These are phyloP conservation scores for Leccinum glutinopallens DNA, from an alignment of 1,284 basidiomycete species.

Conservation along the genomic window DNA sequence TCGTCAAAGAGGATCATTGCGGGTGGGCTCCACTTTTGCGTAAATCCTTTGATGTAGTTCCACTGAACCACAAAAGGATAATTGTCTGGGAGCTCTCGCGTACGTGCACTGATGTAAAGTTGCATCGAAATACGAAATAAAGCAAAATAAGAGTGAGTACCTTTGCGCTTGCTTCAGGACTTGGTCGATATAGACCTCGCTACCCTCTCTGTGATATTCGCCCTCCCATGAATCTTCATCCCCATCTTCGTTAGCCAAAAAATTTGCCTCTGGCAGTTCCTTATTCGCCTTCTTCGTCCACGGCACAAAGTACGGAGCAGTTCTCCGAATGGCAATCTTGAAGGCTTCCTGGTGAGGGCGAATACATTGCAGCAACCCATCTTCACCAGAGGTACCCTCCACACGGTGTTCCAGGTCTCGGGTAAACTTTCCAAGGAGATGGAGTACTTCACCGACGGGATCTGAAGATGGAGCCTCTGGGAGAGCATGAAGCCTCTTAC, in stretches of 20 bases:
- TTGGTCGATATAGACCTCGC: slow-evolving; percentile 56
- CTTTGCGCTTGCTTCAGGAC: slow-evolving; percentile 49
- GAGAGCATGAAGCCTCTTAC: slow-evolving; percentile 42
- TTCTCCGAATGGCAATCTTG: slow-evolving; percentile 46
- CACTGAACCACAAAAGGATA: slow-evolving; percentile 64
- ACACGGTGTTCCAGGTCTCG: slow-evolving; percentile 47
- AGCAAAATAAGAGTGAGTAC: slow-evolving; percentile 35
- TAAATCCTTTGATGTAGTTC: slow-evolving; percentile 48
- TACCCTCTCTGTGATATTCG: slow-evolving; percentile 11
- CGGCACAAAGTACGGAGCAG: slow-evolving; percentile 53
- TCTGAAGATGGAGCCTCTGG: slow-evolving; percentile 59
- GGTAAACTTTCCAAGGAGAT: slow-evolving; percentile 48
- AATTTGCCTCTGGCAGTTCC: slow-evolving; percentile 32
- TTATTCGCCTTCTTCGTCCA: slow-evolving; percentile 21
- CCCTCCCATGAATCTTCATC: slow-evolving; percentile 19
- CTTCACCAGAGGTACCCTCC: slow-evolving; percentile 50
- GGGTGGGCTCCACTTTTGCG: slow-evolving; percentile 52
- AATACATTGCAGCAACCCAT: slow-evolving; percentile 57
- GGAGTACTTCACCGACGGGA: slow-evolving; percentile 55
- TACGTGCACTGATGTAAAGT: slow-evolving; percentile 51
- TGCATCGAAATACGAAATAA: neutral
- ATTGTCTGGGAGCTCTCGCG: slow-evolving; percentile 67
- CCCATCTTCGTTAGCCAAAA: slow-evolving; percentile 45
- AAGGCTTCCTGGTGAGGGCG: slow-evolving; percentile 53
- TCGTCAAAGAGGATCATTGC: slow-evolving; percentile 50